These are phyloP conservation scores for Chrysosporium queenslandicum DNA, from an alignment of 2,329 filamentous ascomycete species.

Conservation along the genomic window DNA sequence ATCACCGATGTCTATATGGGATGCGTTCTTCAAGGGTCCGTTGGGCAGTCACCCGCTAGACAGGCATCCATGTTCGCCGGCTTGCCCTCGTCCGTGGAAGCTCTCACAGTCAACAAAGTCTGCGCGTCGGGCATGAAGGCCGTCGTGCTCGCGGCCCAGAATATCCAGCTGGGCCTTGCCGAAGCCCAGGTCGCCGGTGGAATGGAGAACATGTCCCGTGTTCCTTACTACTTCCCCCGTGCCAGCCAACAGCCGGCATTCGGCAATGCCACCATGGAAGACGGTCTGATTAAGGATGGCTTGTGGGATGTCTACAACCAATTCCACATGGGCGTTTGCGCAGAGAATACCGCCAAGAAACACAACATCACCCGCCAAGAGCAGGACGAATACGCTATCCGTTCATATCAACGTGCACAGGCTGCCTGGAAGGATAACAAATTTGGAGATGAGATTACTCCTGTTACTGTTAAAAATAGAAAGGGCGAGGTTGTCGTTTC, in stretches of 20 bases:
- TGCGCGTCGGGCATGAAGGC: conserved; percentile 93
- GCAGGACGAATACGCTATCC: conserved; percentile 85
- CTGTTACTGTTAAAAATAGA: conserved; percentile 71
- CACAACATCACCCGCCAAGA: conserved; percentile 67
- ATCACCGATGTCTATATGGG: conserved; percentile 96
- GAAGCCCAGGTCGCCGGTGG: conserved; percentile 87
- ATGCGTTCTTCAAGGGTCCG: conserved; percentile 73
- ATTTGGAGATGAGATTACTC: conserved; percentile 82
- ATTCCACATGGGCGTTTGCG: conserved; percentile 96
- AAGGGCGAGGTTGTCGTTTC: conserved; percentile 74
- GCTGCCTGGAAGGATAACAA: conserved; percentile 72
- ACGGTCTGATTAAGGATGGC: conserved; percentile 88
- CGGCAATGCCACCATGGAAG: conserved; percentile 76
- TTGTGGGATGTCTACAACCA: conserved; percentile 94
- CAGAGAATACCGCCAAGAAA: conserved; percentile 88
- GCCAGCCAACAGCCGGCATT: conserved; percentile 75
- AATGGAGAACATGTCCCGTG: conserved; percentile 96
- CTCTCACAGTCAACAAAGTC: conserved; percentile 94
- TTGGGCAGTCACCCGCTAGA: conserved; percentile 83
- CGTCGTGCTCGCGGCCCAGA: conserved; percentile 79
- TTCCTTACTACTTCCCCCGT: conserved; percentile 81
- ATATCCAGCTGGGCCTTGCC: conserved; percentile 82
- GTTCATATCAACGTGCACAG: conserved; percentile 81
- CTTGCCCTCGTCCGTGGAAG: conserved; percentile 69
- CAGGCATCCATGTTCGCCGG: conserved; percentile 86